Evolutionary conservation across 805 yeast genomes (phyloP).

Genomic region (Torulaspora indica): DNA sequence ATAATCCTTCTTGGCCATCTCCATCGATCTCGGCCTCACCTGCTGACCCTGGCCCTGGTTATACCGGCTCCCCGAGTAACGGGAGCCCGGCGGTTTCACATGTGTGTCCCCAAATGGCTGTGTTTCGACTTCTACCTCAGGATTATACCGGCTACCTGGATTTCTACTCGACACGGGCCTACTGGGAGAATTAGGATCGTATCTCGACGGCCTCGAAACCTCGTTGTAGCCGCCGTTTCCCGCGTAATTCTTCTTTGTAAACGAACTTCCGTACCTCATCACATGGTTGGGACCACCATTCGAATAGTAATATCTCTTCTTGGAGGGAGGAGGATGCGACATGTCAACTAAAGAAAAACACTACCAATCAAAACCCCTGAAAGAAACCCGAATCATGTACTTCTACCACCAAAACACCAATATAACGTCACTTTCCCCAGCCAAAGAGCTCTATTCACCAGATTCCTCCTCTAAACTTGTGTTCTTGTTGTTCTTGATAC

Average conservation of each 20-base stretch:
- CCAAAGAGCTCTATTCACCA: background rate
- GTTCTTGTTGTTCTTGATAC: background rate
- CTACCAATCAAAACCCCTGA: background rate
- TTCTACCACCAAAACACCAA: background rate
- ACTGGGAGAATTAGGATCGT: conserved; percentile 26
- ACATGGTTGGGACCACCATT: conserved; percentile 24
- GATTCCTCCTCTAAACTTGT: background rate
- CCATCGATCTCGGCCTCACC: conserved; percentile 24
- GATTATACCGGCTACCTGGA: conserved; percentile 29
- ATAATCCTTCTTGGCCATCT: conserved; percentile 9
- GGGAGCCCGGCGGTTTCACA: conserved; percentile 10
- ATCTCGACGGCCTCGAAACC: conserved; percentile 24
- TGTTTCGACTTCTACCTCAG: conserved; percentile 16
- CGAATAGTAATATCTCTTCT: conserved; percentile 32
- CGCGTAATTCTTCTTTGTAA: conserved; percentile 16
- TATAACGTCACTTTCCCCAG: background rate
- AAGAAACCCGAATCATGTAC: background rate
- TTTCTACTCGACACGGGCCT: conserved; percentile 17
- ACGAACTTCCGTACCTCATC: conserved; percentile 21
- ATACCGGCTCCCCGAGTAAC: conserved; percentile 26
- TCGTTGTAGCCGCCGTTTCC: conserved; percentile 6
- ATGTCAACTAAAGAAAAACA: conserved; percentile 1
- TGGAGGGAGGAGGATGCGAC: conserved; percentile 18
- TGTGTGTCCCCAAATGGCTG: background rate
- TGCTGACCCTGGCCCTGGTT: conserved; percentile 13